Evolutionary conservation across 352 stramenopile genomes (phyloP).

Genomic region (Phytophthora chlamydospora): DNA sequence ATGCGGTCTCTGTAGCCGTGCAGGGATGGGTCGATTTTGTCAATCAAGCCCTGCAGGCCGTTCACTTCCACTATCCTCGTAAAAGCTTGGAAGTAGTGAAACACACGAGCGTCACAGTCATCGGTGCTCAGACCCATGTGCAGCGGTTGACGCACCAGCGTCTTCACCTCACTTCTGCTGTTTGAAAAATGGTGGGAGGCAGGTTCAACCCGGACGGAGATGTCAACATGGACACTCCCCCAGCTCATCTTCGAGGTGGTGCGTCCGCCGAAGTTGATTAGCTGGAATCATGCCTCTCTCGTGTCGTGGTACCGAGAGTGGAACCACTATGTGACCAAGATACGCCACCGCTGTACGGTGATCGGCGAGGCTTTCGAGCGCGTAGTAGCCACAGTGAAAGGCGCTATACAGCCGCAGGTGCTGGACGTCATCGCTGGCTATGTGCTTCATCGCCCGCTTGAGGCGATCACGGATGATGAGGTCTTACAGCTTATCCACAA

Average conservation of each 20-base stretch:
- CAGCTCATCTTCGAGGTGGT: too few relatives aligned
- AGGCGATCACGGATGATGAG: constrained; percentile 3
- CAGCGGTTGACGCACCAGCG: constrained; percentile 12
- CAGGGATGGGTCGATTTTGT: neutral
- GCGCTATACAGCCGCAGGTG: constrained; percentile 3
- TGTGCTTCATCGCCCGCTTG: constrained; percentile 13
- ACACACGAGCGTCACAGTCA: constrained; percentile 19
- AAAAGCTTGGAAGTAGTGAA: constrained; percentile 20
- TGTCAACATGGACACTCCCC: too few relatives aligned
- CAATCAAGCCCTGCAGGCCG: constrained; percentile 14
- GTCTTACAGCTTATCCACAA: constrained; percentile 10
- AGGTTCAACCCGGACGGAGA: too few relatives aligned
- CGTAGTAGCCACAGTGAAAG: constrained; percentile 18
- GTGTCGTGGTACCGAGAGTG: constrained; percentile 19
- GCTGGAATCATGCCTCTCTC: constrained; percentile 20
- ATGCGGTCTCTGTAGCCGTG: constrained; percentile 10
- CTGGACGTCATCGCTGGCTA: constrained; percentile 15
- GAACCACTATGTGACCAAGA: constrained; percentile 21
- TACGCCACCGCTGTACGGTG: constrained; percentile 18
- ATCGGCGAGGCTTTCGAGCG: constrained; percentile 20
- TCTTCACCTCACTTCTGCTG: too few relatives aligned
- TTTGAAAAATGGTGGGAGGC: too few relatives aligned
- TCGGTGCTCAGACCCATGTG: constrained; percentile 18
- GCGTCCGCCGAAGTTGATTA: constrained; percentile 6
- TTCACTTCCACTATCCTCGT: constrained; percentile 11